Evolutionary conservation across 2,329 filamentous ascomycete genomes (phyloP), one percentile per base, ranked within the genome.

Genomic region (Cladophialophora exuberans): DNA sequence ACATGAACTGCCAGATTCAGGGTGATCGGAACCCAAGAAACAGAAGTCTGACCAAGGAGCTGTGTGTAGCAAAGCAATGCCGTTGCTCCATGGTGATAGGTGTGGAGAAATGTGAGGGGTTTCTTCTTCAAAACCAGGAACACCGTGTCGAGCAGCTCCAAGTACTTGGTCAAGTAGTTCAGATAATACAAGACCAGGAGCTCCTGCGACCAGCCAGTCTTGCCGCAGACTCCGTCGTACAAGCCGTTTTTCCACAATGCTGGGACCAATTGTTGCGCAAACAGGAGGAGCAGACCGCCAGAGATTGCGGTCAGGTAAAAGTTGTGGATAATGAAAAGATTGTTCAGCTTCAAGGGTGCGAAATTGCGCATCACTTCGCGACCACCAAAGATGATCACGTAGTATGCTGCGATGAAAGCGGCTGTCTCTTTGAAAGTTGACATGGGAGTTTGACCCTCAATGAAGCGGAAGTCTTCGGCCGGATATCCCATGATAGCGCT

Each of bases 91-190:
- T 97, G 93, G 81, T 97, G 93, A 79, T 97, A 97, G 79, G 90
- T 96, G 83, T 97, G 93, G 65, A 97, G 89, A 86, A 97, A 97
- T 69, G 93, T 97, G 73, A 97, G 78, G 52, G 93, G 93, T 87
- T 97, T 97, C 87, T 97, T 97, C 87, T 97, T 97, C 73, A 97
- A 84, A 79, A 97, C 94, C 52, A 97, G 81, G 83, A 97, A 97
- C 72, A 93, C 86, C 56, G 93, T 97, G 76, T 97, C 93, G 66
- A 97, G 79, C 64, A 97, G 82, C 77, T 97, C 93, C 64, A 97
- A 83, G 76, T 96, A 97, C 77, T 97, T 97, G 77, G 92, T 97
- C 52, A 97, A 83, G 80, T 97, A 97, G 81, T 95, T 97, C 71
- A 97, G 83, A 74, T 97, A 97, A 84, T 97, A 97, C 64, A 97